Evolutionary conservation across 2,329 filamentous ascomycete genomes (phyloP).

Genomic region (Beauveria medogensis): DNA sequence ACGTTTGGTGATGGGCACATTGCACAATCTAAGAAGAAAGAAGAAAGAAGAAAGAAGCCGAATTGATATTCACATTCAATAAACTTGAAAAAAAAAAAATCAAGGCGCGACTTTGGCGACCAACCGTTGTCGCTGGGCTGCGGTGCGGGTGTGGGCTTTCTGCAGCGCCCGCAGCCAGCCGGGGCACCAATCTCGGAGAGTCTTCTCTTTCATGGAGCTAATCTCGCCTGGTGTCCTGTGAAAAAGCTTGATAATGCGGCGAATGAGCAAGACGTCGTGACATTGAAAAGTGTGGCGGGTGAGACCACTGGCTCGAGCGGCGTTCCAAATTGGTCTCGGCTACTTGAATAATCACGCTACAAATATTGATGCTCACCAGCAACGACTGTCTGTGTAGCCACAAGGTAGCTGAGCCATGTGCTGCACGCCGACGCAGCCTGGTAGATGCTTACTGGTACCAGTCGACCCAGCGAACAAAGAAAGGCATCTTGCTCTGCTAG

Average conservation of each 20-base stretch:
- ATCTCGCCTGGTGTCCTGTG: background rate
- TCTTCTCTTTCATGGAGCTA: background rate
- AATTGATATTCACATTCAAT: background rate
- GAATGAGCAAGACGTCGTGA: background rate
- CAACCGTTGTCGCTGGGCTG: background rate
- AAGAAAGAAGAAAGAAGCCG: background rate
- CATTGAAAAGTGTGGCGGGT: background rate
- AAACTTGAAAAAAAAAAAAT: too few species aligned
- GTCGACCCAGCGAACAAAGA: background rate
- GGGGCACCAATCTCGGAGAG: constrained; percentile 2
- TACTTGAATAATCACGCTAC: background rate
- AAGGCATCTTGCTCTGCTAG: background rate
- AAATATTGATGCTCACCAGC: background rate
- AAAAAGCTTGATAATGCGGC: background rate
- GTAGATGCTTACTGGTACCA: background rate
- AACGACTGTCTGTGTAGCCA: background rate
- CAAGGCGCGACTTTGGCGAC: background rate
- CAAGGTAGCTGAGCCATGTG: background rate
- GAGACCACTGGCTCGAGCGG: background rate
- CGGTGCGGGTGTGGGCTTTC: background rate
- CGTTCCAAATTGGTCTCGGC: constrained; percentile 3
- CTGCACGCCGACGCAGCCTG: too few species aligned
- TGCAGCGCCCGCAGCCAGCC: background rate
- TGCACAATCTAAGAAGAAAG: too few species aligned
- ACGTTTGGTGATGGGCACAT: background rate